Evolutionary conservation across 306 rosid species (phyloP).

Genomic region (Malus sylvestris): DNA sequence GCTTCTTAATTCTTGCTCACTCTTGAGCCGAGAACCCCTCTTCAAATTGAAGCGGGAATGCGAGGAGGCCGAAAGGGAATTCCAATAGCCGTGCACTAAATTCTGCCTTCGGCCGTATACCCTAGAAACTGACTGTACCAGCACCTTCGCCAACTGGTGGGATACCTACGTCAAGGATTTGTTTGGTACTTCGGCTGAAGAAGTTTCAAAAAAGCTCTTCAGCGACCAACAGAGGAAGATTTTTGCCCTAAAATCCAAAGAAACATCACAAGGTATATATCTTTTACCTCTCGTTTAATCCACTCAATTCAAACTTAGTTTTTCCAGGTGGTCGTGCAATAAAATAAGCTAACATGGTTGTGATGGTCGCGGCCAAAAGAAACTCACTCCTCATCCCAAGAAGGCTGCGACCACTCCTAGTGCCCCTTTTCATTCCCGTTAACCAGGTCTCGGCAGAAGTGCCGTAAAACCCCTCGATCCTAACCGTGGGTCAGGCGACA

Average conservation of each 20-base stretch:
- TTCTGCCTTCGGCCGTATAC: too few species aligned
- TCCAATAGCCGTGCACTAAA: too few species aligned
- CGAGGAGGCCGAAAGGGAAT: rapidly evolving
- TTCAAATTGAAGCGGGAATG: too few species aligned
- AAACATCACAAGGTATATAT: too few species aligned
- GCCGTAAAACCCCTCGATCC: rapidly evolving
- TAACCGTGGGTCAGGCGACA: too few species aligned
- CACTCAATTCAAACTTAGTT: too few species aligned
- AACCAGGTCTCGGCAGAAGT: rapidly evolving
- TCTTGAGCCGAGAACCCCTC: rapidly evolving
- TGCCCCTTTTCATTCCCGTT: rapidly evolving
- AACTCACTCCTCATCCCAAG: rapidly evolving
- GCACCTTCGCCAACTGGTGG: rapidly evolving
- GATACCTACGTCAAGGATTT: too few species aligned
- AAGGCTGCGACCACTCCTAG: too few species aligned
- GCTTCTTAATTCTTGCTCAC: rapidly evolving
- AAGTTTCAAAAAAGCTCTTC: rapidly evolving
- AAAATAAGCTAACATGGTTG: rapidly evolving
- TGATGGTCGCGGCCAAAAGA: rapidly evolving
- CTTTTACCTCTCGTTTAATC: too few species aligned
- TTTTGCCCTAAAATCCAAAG: too few species aligned
- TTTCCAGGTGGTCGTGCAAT: rapidly evolving
- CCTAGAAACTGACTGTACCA: rapidly evolving
- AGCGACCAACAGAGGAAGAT: rapidly evolving
- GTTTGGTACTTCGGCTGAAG: rapidly evolving